phyloP scores from a whole-genome alignment of 306 rosid genomes.

The Mimosa pudica region DNA sequence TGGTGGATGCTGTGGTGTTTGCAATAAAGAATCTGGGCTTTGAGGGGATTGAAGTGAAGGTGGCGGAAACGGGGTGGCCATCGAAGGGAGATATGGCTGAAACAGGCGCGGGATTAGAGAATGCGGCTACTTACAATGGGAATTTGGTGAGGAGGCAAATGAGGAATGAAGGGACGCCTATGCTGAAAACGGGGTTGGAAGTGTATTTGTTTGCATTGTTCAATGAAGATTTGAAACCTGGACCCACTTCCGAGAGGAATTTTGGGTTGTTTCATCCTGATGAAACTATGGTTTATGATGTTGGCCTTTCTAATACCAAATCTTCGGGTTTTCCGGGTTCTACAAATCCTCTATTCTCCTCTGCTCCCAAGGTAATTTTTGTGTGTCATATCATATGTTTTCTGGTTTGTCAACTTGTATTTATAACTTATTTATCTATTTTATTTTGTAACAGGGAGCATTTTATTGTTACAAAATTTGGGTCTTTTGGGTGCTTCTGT shows the following conservation, averaged over 20 bases:
- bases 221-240: slow-evolving; percentile 83
- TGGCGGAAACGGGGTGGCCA: slow-evolving; percentile 98
- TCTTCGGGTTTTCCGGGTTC: slow-evolving; percentile 32
- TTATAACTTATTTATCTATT: too few species aligned
- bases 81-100: slow-evolving; percentile 73
- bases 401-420: too few species aligned
- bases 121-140: slow-evolving; percentile 76
- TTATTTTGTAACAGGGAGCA: not conserved
- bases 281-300: slow-evolving; percentile 74
- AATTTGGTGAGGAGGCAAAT: slow-evolving; percentile 78
- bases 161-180: slow-evolving; percentile 82
- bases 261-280: slow-evolving; percentile 85
- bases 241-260: slow-evolving; percentile 85
- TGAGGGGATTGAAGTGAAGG: slow-evolving; percentile 70
- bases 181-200: slow-evolving; percentile 71
- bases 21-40: slow-evolving; percentile 74
- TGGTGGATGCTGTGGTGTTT: slow-evolving; percentile 81
- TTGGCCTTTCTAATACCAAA: slow-evolving; percentile 59
- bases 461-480: too few species aligned
- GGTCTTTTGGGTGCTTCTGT: not conserved
- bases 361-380: slow-evolving; percentile 69
- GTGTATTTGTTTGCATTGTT: slow-evolving; percentile 85
- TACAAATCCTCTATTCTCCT: slow-evolving; percentile 67
- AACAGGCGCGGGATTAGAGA: slow-evolving; percentile 67
- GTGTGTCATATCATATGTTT: too few species aligned